phyloP scores from a whole-genome alignment of 1,139 yeast genomes.

The Geotrichum bryndzae region DNA sequence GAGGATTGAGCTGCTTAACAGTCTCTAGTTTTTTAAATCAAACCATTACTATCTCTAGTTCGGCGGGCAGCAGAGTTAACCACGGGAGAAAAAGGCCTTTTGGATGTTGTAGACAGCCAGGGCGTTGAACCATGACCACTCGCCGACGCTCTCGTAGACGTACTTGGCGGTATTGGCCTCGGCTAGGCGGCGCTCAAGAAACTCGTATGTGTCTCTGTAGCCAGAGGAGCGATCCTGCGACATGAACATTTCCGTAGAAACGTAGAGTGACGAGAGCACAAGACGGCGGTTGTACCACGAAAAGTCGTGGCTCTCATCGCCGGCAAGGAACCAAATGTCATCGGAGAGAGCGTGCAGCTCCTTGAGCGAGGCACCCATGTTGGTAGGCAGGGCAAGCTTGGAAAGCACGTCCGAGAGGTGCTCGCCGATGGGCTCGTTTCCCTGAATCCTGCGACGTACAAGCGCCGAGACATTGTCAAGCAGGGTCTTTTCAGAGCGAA shows the following conservation, averaged over 20 bases:
- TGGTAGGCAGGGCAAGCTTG: constrained; percentile 50
- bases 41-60: neutral
- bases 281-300: constrained; percentile 90
- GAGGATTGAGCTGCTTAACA: constrained; percentile 25
- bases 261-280: constrained; percentile 62
- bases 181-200: constrained; percentile 58
- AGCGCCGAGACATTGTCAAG: constrained; percentile 42
- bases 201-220: constrained; percentile 52
- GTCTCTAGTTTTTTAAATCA: neutral
- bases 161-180: constrained; percentile 52
- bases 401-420: constrained; percentile 45
- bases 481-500: constrained; percentile 28
- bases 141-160: constrained; percentile 57
- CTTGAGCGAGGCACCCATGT: constrained; percentile 46
- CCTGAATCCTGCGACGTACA: constrained; percentile 54
- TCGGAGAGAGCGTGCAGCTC: constrained; percentile 75
- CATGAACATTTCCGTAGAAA: constrained; percentile 70
- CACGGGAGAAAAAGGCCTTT: constrained; percentile 39
- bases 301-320: constrained; percentile 77
- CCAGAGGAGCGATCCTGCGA: constrained; percentile 61
- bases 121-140: constrained; percentile 71
- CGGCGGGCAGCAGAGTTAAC: neutral
- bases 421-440: constrained; percentile 48
- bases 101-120: constrained; percentile 61
- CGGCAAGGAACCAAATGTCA: constrained; percentile 74